A percentile compares a stretch with the other conserved stretches of the same genome.
Evolutionary conservation across 345 rosid species (phyloP).

Genomic region (Linum trigynum): DNA sequence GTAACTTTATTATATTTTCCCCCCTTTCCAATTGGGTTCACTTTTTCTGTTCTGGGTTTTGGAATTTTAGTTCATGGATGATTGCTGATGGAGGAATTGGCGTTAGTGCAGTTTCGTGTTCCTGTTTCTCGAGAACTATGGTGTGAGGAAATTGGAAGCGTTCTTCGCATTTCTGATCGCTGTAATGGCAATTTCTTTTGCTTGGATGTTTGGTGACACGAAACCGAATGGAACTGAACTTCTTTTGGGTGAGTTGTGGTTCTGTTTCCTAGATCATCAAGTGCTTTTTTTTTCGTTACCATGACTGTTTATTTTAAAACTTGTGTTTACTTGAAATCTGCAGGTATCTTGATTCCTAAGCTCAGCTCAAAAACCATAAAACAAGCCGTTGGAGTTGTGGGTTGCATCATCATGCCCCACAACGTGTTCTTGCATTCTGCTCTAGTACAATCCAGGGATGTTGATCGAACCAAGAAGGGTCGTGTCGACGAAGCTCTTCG

Average conservation of each 20-base stretch:
- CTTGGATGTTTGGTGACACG: constrained; percentile 95
- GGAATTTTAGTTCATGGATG: neutral
- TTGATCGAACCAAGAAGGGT: constrained; percentile 51
- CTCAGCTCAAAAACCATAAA: too few relatives aligned
- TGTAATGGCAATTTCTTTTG: constrained; percentile 74
- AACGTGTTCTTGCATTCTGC: constrained; percentile 75
- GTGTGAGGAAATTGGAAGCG: constrained; percentile 87
- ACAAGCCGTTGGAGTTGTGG: too few relatives aligned
- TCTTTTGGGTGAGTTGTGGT: constrained; percentile 45
- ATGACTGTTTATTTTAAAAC: too few relatives aligned
- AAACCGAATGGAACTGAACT: constrained; percentile 75
- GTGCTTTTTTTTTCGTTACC: too few relatives aligned
- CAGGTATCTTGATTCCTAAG: too few relatives aligned
- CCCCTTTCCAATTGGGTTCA: neutral
- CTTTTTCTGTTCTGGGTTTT: neutral
- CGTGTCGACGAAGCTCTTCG: constrained; percentile 76
- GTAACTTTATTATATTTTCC: constrained; percentile 25
- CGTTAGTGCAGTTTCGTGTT: constrained; percentile 62
- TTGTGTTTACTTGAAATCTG: too few relatives aligned
- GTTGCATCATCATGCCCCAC: too few relatives aligned
- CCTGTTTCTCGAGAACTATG: constrained; percentile 22
- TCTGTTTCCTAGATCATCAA: too few relatives aligned
- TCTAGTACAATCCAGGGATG: constrained; percentile 82
- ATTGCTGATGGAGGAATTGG: neutral
- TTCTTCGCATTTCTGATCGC: constrained; percentile 77